phyloP scores from a whole-genome alignment of 148 eudicot species.

The Arbutus unedo region DNA sequence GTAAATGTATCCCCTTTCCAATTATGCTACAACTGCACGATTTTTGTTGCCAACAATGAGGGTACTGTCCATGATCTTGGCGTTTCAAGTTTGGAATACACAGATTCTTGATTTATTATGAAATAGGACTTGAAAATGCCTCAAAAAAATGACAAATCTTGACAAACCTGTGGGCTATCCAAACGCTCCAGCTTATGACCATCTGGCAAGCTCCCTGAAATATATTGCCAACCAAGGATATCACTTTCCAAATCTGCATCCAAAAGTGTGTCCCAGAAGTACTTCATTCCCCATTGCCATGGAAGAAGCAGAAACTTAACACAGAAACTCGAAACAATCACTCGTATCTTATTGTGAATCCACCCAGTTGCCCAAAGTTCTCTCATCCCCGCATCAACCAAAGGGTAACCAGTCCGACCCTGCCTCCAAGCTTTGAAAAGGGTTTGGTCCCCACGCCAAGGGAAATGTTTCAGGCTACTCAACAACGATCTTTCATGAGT shows the following conservation, averaged over 20 bases:
- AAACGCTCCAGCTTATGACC: conserved; percentile 86
- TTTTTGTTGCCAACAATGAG: not conserved
- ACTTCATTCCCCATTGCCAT: conserved; percentile 99
- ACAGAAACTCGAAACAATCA: conserved; percentile 81
- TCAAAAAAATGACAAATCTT: not conserved
- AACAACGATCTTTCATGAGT: conserved; percentile 83
- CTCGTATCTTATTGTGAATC: conserved; percentile 84
- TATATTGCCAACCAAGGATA: conserved; percentile 98
- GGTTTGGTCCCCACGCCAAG: conserved; percentile 66
- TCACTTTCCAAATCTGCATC: conserved; percentile 96
- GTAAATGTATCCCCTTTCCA: not conserved
- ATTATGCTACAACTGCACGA: not conserved
- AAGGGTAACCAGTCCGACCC: conserved; percentile 92
- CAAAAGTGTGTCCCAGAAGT: conserved; percentile 95
- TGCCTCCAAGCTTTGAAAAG: conserved; percentile 93
- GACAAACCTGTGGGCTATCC: conserved; percentile 82
- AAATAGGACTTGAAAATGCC: not conserved
- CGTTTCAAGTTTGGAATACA: not conserved
- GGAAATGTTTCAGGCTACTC: conserved; percentile 65
- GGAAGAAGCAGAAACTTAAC: conserved; percentile 85
- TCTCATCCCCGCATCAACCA: conserved; percentile 98
- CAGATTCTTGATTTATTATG: not conserved
- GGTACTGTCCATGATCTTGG: not conserved
- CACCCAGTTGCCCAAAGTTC: conserved; percentile 99
- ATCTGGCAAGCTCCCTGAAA: conserved; percentile 95